A percentile compares a stretch with the other conserved stretches of the same genome.
Evolutionary conservation across 768 basidiomycete species (phyloP).

Genomic region (Mycena metata): DNA sequence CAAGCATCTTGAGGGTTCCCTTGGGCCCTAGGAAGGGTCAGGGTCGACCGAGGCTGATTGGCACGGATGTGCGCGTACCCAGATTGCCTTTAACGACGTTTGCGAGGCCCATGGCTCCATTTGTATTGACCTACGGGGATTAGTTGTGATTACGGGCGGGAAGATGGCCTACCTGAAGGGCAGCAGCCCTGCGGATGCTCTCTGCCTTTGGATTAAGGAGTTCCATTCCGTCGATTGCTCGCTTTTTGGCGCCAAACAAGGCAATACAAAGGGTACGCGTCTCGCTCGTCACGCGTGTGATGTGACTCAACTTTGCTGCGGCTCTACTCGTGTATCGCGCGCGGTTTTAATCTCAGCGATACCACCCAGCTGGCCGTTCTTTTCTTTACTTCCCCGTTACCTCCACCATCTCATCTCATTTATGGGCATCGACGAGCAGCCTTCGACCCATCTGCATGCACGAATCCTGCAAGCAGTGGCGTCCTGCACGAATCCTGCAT

Average conservation of each 20-base stretch:
- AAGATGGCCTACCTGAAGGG: constrained; percentile 80
- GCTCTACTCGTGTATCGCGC: constrained; percentile 23
- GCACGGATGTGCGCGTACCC: constrained; percentile 63
- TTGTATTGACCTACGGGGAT: constrained; percentile 82
- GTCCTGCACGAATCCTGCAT: constrained; percentile 4
- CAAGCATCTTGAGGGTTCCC: constrained; percentile 99
- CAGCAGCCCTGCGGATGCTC: constrained; percentile 90
- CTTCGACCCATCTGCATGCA: constrained; percentile 1
- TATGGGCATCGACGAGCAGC: not conserved
- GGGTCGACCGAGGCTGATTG: constrained; percentile 11
- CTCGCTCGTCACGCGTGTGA: constrained; percentile 18
- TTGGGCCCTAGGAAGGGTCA: constrained; percentile 77
- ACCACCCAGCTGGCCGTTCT: not conserved
- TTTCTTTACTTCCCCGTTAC: constrained; percentile 5
- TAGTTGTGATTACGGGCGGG: constrained; percentile 36
- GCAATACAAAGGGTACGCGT: no score
- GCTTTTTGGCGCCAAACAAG: no score
- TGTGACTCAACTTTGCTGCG: no score
- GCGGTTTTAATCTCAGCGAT: constrained; percentile 17
- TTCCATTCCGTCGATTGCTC: no score
- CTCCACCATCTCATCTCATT: not conserved
- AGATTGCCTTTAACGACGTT: constrained; percentile 97
- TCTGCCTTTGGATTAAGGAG: constrained; percentile 98
- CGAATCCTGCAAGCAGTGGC: constrained; percentile 11
- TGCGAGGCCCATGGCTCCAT: constrained; percentile 96